A percentile compares a stretch with the other conserved stretches of the same genome.
phyloP scores from a whole-genome alignment of 495 filamentous ascomycete genomes.

The Rhizodiscina lignyota region DNA sequence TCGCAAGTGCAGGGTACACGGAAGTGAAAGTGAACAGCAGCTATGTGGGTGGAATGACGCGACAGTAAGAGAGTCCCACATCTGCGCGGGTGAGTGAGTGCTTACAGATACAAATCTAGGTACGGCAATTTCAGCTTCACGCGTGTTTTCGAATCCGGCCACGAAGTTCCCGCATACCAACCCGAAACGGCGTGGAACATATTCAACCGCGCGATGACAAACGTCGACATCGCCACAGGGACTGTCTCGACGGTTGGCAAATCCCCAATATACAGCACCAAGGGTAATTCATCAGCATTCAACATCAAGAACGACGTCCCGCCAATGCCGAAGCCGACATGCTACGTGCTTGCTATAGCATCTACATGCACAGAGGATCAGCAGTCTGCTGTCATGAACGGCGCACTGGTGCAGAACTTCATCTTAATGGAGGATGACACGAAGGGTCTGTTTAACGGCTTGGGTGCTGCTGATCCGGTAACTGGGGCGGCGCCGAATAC shows the following conservation, averaged over 20 bases:
- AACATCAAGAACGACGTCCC: background rate
- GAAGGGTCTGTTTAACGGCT: background rate
- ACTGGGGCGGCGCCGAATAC: too few relatives aligned
- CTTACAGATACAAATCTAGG: too few relatives aligned
- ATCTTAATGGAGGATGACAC: background rate
- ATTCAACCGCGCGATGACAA: constrained; percentile 28
- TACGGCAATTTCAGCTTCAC: constrained; percentile 44
- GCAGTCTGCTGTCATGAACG: background rate
- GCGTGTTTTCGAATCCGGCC: constrained; percentile 42
- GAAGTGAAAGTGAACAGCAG: constrained; percentile 32
- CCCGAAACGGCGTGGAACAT: constrained; percentile 36
- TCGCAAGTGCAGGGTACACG: constrained; percentile 33
- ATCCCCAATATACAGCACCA: too few relatives aligned
- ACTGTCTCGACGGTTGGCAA: too few relatives aligned
- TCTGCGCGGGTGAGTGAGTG: too few relatives aligned
- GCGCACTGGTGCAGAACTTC: background rate
- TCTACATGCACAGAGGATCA: background rate
- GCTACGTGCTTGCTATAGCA: background rate
- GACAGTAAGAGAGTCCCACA: too few relatives aligned
- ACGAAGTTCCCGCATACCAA: constrained; percentile 44
- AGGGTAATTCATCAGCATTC: too few relatives aligned
- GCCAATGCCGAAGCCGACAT: background rate
- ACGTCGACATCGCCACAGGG: constrained; percentile 29
- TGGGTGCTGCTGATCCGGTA: too few relatives aligned
- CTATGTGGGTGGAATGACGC: constrained; percentile 34